Evolutionary conservation across 169 alveolate species (phyloP).

Genomic region (Eimeria acervulina): DNA sequence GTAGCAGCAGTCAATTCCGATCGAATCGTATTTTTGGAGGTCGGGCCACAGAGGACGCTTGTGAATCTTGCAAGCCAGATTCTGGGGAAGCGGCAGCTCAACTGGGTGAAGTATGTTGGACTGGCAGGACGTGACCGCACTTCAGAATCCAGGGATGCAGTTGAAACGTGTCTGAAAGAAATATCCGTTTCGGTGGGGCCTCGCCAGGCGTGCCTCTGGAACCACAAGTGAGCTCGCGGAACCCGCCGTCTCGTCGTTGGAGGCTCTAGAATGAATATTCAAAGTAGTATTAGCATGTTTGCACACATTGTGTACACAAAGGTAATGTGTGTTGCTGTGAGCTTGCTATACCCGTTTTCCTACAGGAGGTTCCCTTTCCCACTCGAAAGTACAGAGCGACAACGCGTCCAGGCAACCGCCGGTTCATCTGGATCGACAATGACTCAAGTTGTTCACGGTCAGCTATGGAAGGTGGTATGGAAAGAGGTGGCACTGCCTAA

Average conservation of each 20-base stretch:
- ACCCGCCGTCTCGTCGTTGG: neutral
- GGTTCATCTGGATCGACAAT: neutral
- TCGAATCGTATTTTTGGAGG: conserved; percentile 56
- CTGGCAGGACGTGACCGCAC: conserved; percentile 43
- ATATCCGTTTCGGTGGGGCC: neutral
- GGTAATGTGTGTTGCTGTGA: neutral
- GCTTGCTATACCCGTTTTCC: neutral
- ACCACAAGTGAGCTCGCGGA: conserved; percentile 12
- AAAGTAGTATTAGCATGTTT: neutral
- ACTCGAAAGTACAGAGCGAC: neutral
- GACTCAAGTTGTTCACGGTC: neutral
- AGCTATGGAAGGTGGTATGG: conserved; percentile 35
- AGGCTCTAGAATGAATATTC: neutral
- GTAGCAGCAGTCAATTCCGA: neutral
- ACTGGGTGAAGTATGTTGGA: neutral
- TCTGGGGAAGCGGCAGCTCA: neutral
- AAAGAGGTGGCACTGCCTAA: neutral
- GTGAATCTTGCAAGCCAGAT: conserved; percentile 61
- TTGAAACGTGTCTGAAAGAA: neutral
- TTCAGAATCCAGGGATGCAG: neutral
- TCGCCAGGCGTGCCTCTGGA: neutral
- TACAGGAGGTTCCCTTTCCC: conserved; percentile 63
- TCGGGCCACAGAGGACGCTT: conserved; percentile 83
- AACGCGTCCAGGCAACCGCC: neutral
- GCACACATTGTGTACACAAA: neutral